phyloP scores from a whole-genome alignment of 139 green algal genomes.

The Dunaliella primolecta region DNA sequence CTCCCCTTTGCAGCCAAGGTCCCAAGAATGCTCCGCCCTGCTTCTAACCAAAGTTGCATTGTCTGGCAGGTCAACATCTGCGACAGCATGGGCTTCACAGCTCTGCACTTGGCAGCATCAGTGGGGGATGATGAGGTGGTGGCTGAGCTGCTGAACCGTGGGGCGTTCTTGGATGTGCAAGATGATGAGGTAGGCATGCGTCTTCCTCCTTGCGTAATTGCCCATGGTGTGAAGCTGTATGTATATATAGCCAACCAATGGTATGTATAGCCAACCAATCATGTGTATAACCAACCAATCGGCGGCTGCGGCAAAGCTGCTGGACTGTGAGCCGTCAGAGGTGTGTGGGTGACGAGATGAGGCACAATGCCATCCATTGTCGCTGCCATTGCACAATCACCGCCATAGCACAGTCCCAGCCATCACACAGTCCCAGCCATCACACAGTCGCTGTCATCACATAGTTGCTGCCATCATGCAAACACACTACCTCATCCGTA shows the following conservation, averaged over 20 bases:
- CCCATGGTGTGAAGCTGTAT: not conserved
- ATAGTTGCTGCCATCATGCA: no score
- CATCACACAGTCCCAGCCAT: no score
- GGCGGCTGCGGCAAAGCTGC: no score
- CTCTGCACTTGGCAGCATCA: conserved; percentile 1
- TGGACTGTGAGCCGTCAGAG: not conserved
- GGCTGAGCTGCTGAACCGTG: conserved; percentile 6
- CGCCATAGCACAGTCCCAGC: no score
- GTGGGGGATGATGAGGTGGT: conserved; percentile 8
- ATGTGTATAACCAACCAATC: no score
- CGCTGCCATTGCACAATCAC: no score
- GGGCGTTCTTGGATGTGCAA: conserved; percentile 14
- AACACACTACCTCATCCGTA: no score
- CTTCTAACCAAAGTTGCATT: not conserved
- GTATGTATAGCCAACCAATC: not conserved
- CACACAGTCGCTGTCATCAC: no score
- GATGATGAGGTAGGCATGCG: not conserved
- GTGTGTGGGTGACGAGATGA: not conserved
- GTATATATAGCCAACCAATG: not conserved
- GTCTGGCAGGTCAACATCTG: not conserved
- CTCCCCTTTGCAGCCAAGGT: no score
- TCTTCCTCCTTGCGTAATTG: not conserved
- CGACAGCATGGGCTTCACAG: conserved; percentile 1
- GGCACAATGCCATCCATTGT: no score
- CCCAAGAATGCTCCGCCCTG: not conserved